A percentile compares a stretch with the other conserved stretches of the same genome.
Conservation (phyloP, 805 yeast genomes). For the Torulaspora microellipsoides region DNA sequence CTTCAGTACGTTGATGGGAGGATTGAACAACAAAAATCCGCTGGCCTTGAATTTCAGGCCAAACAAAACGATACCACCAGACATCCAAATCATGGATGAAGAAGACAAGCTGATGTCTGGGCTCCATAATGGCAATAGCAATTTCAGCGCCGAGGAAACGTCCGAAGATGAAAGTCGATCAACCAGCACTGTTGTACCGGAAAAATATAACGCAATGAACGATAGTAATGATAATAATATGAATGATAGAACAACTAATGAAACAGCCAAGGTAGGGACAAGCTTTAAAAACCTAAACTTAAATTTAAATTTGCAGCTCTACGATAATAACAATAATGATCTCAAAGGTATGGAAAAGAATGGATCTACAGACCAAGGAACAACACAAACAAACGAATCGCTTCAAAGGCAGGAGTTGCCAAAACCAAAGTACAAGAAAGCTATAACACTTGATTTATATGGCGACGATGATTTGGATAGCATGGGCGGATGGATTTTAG, state of each 20-base stretch:
- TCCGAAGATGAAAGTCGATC: slow-evolving; percentile 15
- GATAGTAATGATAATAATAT: background rate
- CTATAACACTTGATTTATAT: slow-evolving; percentile 30
- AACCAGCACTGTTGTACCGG: slow-evolving; percentile 12
- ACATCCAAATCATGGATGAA: slow-evolving; percentile 21
- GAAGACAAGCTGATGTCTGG: slow-evolving; percentile 34
- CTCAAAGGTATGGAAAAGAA: background rate
- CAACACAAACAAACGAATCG: background rate
- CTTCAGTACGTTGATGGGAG: slow-evolving; percentile 18
- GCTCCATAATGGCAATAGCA: slow-evolving; percentile 8
- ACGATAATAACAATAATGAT: slow-evolving; percentile 10
- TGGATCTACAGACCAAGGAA: background rate
- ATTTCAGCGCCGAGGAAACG: slow-evolving; percentile 11
- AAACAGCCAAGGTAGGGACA: background rate
- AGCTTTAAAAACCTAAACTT: background rate
- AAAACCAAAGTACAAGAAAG: slow-evolving; percentile 25
- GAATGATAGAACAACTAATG: slow-evolving; percentile 1
- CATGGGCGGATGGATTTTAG: slow-evolving; percentile 31
- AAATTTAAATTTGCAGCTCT: slow-evolving; percentile 8
- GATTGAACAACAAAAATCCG: slow-evolving; percentile 17
- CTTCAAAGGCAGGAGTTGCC: slow-evolving; percentile 2
- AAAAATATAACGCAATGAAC: background rate
- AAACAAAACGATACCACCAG: slow-evolving; percentile 12
- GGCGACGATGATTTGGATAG: slow-evolving; percentile 26
- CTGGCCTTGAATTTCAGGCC: slow-evolving; percentile 23